Percentiles rank a stretch among this genome's conserved stretches.
phyloP scores from a whole-genome alignment of 2,329 filamentous ascomycete species.

The Aspergillus novoparasiticus region DNA sequence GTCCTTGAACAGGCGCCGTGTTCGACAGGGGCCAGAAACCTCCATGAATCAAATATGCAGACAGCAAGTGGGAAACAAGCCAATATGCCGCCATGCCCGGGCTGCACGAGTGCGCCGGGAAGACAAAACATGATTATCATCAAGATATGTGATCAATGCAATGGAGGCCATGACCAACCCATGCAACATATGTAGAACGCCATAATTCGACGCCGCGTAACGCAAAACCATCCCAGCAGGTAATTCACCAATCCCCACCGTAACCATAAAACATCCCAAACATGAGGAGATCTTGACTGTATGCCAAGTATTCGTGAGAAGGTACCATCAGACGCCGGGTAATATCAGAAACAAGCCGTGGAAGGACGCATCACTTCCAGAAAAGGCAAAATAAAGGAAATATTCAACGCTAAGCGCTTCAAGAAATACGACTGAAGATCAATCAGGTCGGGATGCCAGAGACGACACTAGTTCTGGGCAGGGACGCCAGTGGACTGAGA shows the following conservation, averaged over 20 bases:
- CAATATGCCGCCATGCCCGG: not conserved
- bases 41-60: conserved; percentile 1
- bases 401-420: conserved; percentile 23
- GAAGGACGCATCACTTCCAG: conserved; percentile 28
- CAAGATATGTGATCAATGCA: conserved; percentile 19
- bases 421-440: conserved; percentile 5
- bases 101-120: not conserved
- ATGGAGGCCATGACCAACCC: conserved; percentile 17
- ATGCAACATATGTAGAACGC: conserved; percentile 21
- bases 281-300: conserved; percentile 23
- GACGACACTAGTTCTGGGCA: conserved; percentile 29
- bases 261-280: conserved; percentile 21
- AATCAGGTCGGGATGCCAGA: conserved; percentile 9
- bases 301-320: conserved; percentile 27
- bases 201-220: conserved; percentile 20
- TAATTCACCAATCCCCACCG: conserved; percentile 20
- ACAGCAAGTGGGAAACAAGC: not conserved
- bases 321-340: conserved; percentile 29
- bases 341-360: conserved; percentile 19
- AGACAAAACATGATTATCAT: conserved; percentile 17
- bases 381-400: conserved; percentile 21
- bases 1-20: not conserved
- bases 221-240: conserved; percentile 14
- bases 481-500: conserved; percentile 44
- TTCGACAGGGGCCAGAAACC: not conserved